Evolutionary conservation across 495 filamentous ascomycete species (phyloP).

Genomic region (Chaetomium cochliodes): DNA sequence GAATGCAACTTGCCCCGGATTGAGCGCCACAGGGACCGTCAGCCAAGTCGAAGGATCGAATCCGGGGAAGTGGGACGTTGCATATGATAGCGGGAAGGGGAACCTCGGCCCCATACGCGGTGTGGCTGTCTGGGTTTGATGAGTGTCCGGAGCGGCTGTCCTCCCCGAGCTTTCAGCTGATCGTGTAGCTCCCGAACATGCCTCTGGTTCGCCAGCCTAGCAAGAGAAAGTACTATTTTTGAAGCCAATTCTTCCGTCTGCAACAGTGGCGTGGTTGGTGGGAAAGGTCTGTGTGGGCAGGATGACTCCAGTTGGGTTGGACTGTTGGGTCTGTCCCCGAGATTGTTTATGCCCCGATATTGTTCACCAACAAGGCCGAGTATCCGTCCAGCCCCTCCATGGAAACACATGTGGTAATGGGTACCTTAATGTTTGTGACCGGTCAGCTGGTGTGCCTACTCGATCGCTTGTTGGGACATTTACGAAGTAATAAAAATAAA

Average conservation of each 20-base stretch:
- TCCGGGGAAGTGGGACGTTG: conserved; percentile 21
- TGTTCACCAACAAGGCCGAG: background rate
- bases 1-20: conserved; percentile 4
- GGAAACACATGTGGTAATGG: background rate
- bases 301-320: background rate
- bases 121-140: background rate
- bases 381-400: background rate
- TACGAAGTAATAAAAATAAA: no score
- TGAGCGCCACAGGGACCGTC: background rate
- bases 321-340: background rate
- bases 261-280: background rate
- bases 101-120: conserved; percentile 17
- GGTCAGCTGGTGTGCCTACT: no score
- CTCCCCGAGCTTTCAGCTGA: background rate
- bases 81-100: conserved; percentile 18
- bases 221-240: background rate
- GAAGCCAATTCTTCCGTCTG: no score
- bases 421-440: background rate
- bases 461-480: no score
- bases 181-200: background rate
- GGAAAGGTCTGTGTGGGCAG: background rate
- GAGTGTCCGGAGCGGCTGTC: conserved; percentile 1
- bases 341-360: background rate
- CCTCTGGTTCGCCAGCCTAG: no score
- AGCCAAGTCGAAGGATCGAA: background rate